phyloP scores from a whole-genome alignment of 2,329 filamentous ascomycete genomes.

The Emergomyces africanus region DNA sequence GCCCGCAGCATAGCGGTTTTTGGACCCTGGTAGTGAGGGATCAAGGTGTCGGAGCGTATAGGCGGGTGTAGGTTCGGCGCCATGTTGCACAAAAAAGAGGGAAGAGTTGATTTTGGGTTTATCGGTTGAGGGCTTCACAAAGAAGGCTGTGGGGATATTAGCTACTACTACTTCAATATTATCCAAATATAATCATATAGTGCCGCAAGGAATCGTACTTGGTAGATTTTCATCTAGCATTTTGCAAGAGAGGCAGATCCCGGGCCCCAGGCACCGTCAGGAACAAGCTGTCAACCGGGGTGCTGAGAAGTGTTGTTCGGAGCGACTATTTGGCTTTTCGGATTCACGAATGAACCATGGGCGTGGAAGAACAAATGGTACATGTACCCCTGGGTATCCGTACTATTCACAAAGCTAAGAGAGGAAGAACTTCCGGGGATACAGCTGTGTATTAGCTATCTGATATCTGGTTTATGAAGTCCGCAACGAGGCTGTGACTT shows the following conservation, averaged over 20 bases:
- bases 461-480: neutral
- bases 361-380: neutral
- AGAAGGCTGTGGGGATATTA: conserved; percentile 38
- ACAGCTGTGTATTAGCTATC: no score
- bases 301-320: neutral
- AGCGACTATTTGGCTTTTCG: neutral
- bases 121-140: conserved; percentile 42
- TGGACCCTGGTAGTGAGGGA: conserved; percentile 54
- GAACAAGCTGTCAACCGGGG: neutral
- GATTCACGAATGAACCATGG: neutral
- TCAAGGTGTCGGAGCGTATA: conserved; percentile 72
- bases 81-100: conserved; percentile 49
- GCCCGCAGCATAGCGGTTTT: conserved; percentile 76
- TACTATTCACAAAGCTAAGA: neutral
- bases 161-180: neutral
- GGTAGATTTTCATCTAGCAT: conserved; percentile 97
- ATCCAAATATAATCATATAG: conserved; percentile 4
- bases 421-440: neutral
- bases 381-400: neutral
- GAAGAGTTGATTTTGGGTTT: conserved; percentile 27
- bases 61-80: conserved; percentile 63
- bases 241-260: conserved; percentile 8
- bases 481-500: neutral
- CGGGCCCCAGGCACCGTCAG: neutral
- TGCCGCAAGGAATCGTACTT: conserved; percentile 30